These are phyloP conservation scores for Malus asiatica DNA, from an alignment of 306 rosid genomes.

Conservation along the genomic window DNA sequence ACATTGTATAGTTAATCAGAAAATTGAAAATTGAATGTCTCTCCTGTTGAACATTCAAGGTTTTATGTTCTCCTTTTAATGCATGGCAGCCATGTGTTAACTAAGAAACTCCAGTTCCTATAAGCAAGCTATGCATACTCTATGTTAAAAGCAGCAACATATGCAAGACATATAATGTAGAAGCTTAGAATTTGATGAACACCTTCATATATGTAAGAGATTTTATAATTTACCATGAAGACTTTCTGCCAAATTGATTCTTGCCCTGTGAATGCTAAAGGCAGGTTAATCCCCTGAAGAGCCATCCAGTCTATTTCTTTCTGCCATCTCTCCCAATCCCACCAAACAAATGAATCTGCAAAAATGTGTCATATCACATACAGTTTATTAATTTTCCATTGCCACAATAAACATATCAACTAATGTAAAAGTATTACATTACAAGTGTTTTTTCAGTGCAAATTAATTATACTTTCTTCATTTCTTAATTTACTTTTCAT, in stretches of 20 bases:
- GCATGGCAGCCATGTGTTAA: background rate
- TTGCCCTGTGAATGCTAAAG: constrained; percentile 93
- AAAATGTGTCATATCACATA: background rate
- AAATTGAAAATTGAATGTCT: background rate
- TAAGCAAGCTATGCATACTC: background rate
- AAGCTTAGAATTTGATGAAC: background rate
- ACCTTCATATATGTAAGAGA: background rate
- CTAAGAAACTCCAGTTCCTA: background rate
- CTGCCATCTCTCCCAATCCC: constrained; percentile 99
- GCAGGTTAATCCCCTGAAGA: constrained; percentile 92
- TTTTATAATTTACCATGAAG: constrained; percentile 48
- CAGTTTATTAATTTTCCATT: background rate
- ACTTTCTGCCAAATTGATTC: constrained; percentile 91
- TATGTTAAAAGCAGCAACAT: background rate
- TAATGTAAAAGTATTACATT: background rate
- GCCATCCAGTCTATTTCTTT: constrained; percentile 99
- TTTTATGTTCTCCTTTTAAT: background rate
- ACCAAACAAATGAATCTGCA: constrained; percentile 94
- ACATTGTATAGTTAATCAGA: background rate
- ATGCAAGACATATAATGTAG: background rate
- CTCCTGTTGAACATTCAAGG: background rate
- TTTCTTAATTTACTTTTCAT: background rate
- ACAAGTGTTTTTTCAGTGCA: background rate
- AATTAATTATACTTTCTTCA: background rate
- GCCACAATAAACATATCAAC: background rate